Base-by-base conservation (phyloP, 2,329 filamentous ascomycete genomes). In the Amauroascus verrucosus region DNA sequence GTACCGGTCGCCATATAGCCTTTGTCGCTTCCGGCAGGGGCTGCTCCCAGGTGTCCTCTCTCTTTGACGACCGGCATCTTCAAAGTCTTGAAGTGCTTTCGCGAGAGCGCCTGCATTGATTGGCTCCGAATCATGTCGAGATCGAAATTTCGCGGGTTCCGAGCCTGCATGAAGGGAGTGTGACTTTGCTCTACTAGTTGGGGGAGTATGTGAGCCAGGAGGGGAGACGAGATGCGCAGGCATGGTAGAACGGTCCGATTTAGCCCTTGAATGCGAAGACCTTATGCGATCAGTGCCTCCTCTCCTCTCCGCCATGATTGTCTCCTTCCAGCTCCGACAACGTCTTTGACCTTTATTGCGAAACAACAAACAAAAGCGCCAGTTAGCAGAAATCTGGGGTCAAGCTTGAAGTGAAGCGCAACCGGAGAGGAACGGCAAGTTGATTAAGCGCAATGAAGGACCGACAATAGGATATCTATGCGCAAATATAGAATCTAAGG, bases 1-100 rank as follows among this genome's bases (percentile, higher is more conserved):
- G 33, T 59, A 86, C 84, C 76, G 73, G 58, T 79, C 77, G 49
- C 80, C 81, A 63, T 85, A 84, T 16, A 85, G 73, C 57, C 82
- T 75, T 66, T 84, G 82, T 58, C 82, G 75, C 69, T 86, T 86
- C 57, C 83, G 74, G 65, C 81, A 84, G 3, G 83, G 83, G 65
- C 82, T 86, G 28, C 78, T 76, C 41, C 75, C 78, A 3, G 83
- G 82, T 28, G 82, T 84, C 54, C 77, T 75, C 59, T 83, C 81
- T 62, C 80, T 70, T 45, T 74, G 72, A 56, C 74, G 74, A n/a
- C 78, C 78, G 11, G 75, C 75, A 54, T 81, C 76, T 60, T 84
- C 80, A 58, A 81, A 77, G 43, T 81, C 76, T 61, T 79, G 79
- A 58, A 85, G 68, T 24, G 81, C 81, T 64, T 76, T 81, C 53